Evolutionary conservation across 768 basidiomycete genomes (phyloP).

Genomic region (Mycena galopus): DNA sequence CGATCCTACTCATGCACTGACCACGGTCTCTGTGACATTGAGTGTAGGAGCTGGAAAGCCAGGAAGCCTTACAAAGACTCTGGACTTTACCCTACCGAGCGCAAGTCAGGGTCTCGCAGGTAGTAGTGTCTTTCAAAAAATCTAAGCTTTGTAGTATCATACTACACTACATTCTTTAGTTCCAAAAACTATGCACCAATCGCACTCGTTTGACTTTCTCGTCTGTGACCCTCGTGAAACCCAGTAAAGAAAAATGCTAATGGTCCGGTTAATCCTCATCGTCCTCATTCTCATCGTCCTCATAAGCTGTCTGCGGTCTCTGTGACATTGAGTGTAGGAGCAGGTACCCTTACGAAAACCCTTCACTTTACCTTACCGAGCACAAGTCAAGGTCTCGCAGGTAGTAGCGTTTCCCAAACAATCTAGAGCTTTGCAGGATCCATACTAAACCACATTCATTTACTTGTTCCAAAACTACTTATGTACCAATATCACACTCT

Average conservation of each 20-base stretch:
- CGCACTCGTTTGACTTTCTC: background rate
- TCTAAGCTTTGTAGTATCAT: background rate
- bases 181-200: background rate
- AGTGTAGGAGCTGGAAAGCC: slow-evolving; percentile 35
- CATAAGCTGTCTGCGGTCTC: slow-evolving; percentile 58
- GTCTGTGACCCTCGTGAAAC: too few relatives aligned
- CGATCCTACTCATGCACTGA: slow-evolving; percentile 73
- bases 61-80: slow-evolving; percentile 44
- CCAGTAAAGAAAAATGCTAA: too few relatives aligned
- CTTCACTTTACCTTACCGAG: slow-evolving; percentile 58
- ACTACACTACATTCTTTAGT: background rate
- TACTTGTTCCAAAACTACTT: too few relatives aligned
- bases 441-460: background rate
- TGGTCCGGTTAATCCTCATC: slow-evolving; percentile 61
- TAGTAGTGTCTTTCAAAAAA: slow-evolving; percentile 55
- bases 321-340: slow-evolving; percentile 51
- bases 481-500: background rate
- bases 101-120: slow-evolving; percentile 58
- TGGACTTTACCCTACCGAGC: slow-evolving; percentile 58
- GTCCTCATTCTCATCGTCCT: slow-evolving; percentile 79
- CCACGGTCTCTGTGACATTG: slow-evolving; percentile 53
- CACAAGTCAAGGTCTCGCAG: slow-evolving; percentile 54
- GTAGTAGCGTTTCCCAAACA: slow-evolving; percentile 58
- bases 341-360: slow-evolving; percentile 43
- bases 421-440: background rate